phyloP scores from a whole-genome alignment of 2,329 filamentous ascomycete species.

The Aspergillus clavatus region DNA sequence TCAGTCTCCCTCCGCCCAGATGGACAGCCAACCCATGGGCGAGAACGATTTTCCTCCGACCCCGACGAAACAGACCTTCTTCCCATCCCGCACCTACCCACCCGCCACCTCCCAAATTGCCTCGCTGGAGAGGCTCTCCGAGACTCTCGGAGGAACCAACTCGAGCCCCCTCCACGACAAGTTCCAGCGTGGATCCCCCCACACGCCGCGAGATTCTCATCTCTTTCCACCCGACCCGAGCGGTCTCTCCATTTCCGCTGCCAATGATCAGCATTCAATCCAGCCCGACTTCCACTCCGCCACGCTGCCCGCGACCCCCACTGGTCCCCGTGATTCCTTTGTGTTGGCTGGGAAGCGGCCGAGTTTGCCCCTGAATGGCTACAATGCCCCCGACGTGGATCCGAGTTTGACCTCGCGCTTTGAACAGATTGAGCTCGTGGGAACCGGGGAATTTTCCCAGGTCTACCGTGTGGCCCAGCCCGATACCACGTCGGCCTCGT shows the following conservation, averaged over 20 bases:
- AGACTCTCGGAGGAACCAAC: constrained; percentile 27
- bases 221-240: constrained; percentile 75
- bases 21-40: constrained; percentile 53
- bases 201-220: constrained; percentile 72
- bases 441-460: constrained; percentile 86
- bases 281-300: constrained; percentile 40
- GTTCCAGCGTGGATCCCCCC: constrained; percentile 57
- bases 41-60: constrained; percentile 84
- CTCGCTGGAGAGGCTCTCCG: constrained; percentile 32
- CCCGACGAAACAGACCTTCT: constrained; percentile 65
- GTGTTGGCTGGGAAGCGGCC: constrained; percentile 57
- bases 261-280: constrained; percentile 39
- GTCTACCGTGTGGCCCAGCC: constrained; percentile 71
- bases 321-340: constrained; percentile 57
- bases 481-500: constrained; percentile 32
- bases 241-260: constrained; percentile 72
- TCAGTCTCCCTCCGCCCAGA: constrained; percentile 51
- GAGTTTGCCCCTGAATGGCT: constrained; percentile 64
- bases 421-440: constrained; percentile 71
- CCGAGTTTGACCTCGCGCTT: constrained; percentile 70
- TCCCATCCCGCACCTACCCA: constrained; percentile 34
- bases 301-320: constrained; percentile 75
- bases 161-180: constrained; percentile 57
- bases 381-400: constrained; percentile 70
- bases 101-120: constrained; percentile 30